These are phyloP conservation scores for Cucurbita maxima DNA, from an alignment of 306 rosid genomes.

Conservation along the genomic window DNA sequence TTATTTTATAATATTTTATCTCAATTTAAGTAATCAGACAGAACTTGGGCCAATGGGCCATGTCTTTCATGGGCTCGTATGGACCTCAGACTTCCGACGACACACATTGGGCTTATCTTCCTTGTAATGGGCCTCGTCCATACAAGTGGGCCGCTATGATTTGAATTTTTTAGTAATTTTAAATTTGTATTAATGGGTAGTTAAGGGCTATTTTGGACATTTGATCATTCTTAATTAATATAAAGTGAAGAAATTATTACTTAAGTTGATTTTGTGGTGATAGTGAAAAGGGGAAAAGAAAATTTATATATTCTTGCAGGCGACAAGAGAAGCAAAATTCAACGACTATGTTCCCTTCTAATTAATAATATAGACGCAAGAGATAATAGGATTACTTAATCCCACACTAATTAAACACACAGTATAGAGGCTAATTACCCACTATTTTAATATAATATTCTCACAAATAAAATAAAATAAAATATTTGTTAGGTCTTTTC, in stretches of 20 bases:
- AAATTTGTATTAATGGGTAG: too few species aligned
- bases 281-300: neutral
- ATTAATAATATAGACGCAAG: neutral
- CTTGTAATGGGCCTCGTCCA: neutral
- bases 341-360: neutral
- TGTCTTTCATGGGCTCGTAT: neutral
- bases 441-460: neutral
- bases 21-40: neutral
- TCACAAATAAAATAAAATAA: neutral
- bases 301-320: neutral
- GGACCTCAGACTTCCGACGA: neutral
- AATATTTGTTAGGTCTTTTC: neutral
- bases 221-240: too few species aligned
- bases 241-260: neutral
- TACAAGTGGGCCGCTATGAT: neutral
- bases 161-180: neutral
- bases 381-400: neutral
- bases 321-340: constrained; percentile 1
- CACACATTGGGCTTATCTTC: neutral
- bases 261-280: neutral
- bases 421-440: neutral
- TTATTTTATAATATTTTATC: too few species aligned
- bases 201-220: too few species aligned
- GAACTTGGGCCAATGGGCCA: neutral
- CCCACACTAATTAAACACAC: neutral